Percentiles rank a stretch among this genome's conserved stretches.
These are phyloP conservation scores for Saccharomycopsis hybrid DNA, from an alignment of 1,139 yeast genomes.

Conservation along the genomic window DNA sequence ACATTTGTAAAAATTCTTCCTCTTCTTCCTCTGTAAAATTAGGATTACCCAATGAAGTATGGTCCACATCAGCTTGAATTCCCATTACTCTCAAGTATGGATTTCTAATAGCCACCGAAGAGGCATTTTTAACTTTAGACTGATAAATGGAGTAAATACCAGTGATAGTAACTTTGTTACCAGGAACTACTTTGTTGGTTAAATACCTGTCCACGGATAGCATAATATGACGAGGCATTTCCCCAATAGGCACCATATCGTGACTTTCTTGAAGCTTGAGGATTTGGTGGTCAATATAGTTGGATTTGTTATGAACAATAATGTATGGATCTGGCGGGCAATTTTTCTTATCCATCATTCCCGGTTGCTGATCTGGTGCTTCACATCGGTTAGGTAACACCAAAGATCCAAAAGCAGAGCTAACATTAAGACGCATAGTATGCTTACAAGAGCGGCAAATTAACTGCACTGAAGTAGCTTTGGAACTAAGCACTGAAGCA, in stretches of 20 bases:
- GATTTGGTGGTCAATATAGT: slow-evolving; percentile 89
- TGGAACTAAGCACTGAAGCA: slow-evolving; percentile 81
- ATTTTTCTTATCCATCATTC: slow-evolving; percentile 39
- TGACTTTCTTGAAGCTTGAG: slow-evolving; percentile 93
- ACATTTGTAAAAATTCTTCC: slow-evolving; percentile 75
- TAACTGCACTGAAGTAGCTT: slow-evolving; percentile 78
- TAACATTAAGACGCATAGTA: slow-evolving; percentile 58
- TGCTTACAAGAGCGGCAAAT: slow-evolving; percentile 89
- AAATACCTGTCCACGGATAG: slow-evolving; percentile 85
- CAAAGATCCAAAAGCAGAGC: slow-evolving; percentile 74
- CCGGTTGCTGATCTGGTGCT: slow-evolving; percentile 49
- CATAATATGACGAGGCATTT: slow-evolving; percentile 91
- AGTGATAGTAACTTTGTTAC: slow-evolving; percentile 83
- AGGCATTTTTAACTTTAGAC: slow-evolving; percentile 43
- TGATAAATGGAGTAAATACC: slow-evolving; percentile 93
- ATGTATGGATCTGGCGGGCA: slow-evolving; percentile 92
- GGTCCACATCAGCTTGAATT: slow-evolving; percentile 74
- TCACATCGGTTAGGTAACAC: slow-evolving; percentile 70
- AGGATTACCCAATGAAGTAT: slow-evolving; percentile 56
- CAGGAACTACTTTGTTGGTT: slow-evolving; percentile 90
- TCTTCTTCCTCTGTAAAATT: slow-evolving; percentile 91
- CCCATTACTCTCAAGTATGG: slow-evolving; percentile 89
- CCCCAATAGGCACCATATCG: slow-evolving; percentile 98
- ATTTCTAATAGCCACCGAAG: slow-evolving; percentile 80
- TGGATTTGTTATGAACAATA: slow-evolving; percentile 87